phyloP scores from a whole-genome alignment of 192 early-diverging fungal genomes.

The Podila verticillata region DNA sequence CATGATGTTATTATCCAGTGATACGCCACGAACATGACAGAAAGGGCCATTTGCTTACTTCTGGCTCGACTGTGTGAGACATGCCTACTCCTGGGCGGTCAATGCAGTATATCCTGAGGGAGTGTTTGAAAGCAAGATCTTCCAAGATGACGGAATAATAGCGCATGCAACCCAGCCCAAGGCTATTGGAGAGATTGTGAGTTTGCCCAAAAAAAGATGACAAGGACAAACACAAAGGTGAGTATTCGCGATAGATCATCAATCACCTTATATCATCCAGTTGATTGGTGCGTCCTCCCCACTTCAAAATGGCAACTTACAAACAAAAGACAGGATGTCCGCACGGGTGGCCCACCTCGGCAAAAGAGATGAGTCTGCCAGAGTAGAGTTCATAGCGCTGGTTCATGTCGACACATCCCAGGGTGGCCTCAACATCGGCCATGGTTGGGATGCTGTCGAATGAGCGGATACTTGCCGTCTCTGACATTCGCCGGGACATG shows the following conservation, averaged over 20 bases:
- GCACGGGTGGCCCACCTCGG: constrained; percentile 52
- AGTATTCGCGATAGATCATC: not conserved
- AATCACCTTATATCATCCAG: not conserved
- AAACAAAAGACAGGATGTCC: constrained; percentile 56
- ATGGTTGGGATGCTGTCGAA: constrained; percentile 52
- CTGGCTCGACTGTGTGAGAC: constrained; percentile 45
- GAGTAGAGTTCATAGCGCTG: constrained; percentile 55
- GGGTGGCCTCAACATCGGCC: constrained; percentile 48
- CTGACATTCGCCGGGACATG: constrained; percentile 52
- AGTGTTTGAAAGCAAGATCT: constrained; percentile 52
- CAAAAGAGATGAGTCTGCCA: constrained; percentile 50
- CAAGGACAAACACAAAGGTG: not conserved
- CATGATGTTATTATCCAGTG: not conserved
- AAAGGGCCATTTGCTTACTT: constrained; percentile 8
- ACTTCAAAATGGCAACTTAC: constrained; percentile 20
- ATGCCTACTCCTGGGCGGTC: constrained; percentile 55
- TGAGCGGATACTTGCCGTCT: constrained; percentile 37
- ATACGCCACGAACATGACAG: not conserved
- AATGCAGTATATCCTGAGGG: constrained; percentile 54
- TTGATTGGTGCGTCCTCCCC: not conserved
- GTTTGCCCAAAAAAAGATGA: not conserved
- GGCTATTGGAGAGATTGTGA: not conserved
- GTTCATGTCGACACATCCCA: constrained; percentile 51
- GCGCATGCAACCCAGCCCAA: constrained; percentile 53
- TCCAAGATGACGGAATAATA: constrained; percentile 56